phyloP scores from a whole-genome alignment of 768 basidiomycete species.

The Cyclocybe cylindracea region DNA sequence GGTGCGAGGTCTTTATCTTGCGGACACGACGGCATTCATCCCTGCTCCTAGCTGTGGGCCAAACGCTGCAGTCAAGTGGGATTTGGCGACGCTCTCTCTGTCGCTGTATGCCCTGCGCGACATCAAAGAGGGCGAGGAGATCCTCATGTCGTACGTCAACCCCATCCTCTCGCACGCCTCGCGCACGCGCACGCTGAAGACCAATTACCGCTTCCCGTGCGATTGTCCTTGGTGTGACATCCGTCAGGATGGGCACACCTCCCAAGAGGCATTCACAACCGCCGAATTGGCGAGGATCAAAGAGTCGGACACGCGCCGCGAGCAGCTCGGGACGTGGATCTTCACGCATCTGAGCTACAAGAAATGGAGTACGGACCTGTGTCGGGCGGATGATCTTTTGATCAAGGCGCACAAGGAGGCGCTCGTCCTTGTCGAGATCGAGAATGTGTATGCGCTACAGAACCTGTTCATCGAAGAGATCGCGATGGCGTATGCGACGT shows the following conservation, averaged over 20 bases:
- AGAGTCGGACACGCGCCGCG: conserved; percentile 33
- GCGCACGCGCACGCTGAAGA: conserved; percentile 33
- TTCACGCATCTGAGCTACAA: conserved; percentile 36
- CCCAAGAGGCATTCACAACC: conserved; percentile 1
- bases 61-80: conserved; percentile 45
- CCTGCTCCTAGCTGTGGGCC: conserved; percentile 39
- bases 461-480: conserved; percentile 44
- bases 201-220: conserved; percentile 44
- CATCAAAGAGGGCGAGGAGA: conserved; percentile 41
- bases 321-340: conserved; percentile 33
- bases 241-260: conserved; percentile 3
- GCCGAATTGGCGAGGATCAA: conserved; percentile 14
- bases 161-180: conserved; percentile 33
- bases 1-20: conserved; percentile 21
- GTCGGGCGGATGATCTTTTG: conserved; percentile 39
- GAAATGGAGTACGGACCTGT: conserved; percentile 44
- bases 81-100: conserved; percentile 35
- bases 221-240: conserved; percentile 39
- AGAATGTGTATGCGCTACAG: conserved; percentile 42
- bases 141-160: conserved; percentile 46
- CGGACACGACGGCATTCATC: neutral
- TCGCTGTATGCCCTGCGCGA: conserved; percentile 41
- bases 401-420: conserved; percentile 38
- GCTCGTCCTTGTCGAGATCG: conserved; percentile 39
- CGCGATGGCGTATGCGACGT: conserved; percentile 39